Percentiles rank a stretch among this genome's conserved stretches.
Evolutionary conservation across 2,329 filamentous ascomycete genomes (phyloP).

Genomic region (Apiospora pterosperma): DNA sequence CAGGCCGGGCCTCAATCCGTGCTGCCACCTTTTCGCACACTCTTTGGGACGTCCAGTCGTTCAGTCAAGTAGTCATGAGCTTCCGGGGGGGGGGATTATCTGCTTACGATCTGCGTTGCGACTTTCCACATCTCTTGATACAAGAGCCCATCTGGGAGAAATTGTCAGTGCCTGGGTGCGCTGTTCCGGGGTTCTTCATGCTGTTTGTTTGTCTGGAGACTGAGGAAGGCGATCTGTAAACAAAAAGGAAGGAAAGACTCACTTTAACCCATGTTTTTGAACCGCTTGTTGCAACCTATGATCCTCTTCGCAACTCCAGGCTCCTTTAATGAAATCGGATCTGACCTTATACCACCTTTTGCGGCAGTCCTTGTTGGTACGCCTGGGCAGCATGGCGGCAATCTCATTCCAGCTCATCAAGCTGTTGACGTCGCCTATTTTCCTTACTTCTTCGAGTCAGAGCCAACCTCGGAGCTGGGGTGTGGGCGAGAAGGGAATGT

Average conservation of each 20-base stretch:
- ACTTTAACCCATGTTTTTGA: background rate
- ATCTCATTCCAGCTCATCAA: conserved; percentile 2
- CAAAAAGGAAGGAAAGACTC: background rate
- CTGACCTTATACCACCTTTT: conserved; percentile 2
- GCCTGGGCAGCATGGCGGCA: background rate
- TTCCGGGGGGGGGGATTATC: too few species aligned
- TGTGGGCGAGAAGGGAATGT: too few species aligned
- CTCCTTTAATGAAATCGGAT: background rate
- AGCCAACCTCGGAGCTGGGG: background rate
- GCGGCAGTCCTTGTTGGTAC: conserved; percentile 5
- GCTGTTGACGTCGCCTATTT: background rate
- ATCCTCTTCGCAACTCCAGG: conserved; percentile 1
- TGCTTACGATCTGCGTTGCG: conserved; percentile 1
- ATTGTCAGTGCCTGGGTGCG: background rate
- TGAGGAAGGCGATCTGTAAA: background rate
- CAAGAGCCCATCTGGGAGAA: background rate
- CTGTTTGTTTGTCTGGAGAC: too few species aligned
- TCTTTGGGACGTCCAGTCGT: background rate
- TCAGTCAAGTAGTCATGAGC: background rate
- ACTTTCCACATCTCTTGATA: background rate
- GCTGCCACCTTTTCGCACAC: conserved; percentile 1
- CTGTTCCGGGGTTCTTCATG: background rate
- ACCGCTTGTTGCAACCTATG: background rate
- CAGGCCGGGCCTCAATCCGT: background rate
- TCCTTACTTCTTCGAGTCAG: background rate